Evolutionary conservation across 768 basidiomycete species (phyloP).

Genomic region (Russula virescens): DNA sequence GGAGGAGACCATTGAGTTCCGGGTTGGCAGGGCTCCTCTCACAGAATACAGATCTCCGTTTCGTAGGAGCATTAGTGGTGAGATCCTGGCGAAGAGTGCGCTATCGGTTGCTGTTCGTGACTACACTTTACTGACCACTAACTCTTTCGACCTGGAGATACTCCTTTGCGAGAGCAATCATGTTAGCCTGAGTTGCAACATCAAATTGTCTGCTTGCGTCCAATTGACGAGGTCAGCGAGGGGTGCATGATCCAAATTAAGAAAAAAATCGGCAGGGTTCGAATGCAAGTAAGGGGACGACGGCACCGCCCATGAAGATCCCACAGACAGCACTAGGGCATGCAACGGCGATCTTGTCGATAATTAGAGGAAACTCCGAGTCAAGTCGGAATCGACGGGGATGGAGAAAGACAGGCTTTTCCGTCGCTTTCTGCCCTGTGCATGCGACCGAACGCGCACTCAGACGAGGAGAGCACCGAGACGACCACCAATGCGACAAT

Average conservation of each 20-base stretch:
- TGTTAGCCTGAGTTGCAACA: slow-evolving; percentile 42
- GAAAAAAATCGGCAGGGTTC: too few relatives aligned
- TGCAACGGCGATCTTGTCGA: slow-evolving; percentile 40
- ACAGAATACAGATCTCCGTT: slow-evolving; percentile 48
- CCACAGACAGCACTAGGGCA: slow-evolving; percentile 48
- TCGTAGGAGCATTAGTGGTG: slow-evolving; percentile 43
- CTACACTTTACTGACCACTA: slow-evolving; percentile 31
- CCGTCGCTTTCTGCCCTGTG: slow-evolving; percentile 45
- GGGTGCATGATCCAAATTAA: too few relatives aligned
- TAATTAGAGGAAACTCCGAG: slow-evolving; percentile 43
- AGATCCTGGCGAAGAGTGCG: slow-evolving; percentile 38
- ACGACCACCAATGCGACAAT: slow-evolving; percentile 25
- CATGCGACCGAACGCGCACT: slow-evolving; percentile 34
- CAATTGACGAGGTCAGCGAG: slow-evolving; percentile 20
- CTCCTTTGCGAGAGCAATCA: slow-evolving; percentile 48
- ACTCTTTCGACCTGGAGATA: slow-evolving; percentile 57
- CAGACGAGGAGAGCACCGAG: slow-evolving; percentile 19
- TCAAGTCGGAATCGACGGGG: slow-evolving; percentile 52
- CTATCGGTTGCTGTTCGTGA: neutral
- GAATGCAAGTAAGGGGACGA: slow-evolving; percentile 47
- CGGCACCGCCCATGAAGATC: slow-evolving; percentile 42
- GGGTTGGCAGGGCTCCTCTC: slow-evolving; percentile 34
- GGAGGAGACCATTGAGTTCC: slow-evolving; percentile 34
- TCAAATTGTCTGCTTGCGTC: slow-evolving; percentile 51
- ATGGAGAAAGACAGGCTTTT: slow-evolving; percentile 40